These are phyloP conservation scores for Manihot esculenta DNA, from an alignment of 441 rosid genomes.

Conservation along the genomic window DNA sequence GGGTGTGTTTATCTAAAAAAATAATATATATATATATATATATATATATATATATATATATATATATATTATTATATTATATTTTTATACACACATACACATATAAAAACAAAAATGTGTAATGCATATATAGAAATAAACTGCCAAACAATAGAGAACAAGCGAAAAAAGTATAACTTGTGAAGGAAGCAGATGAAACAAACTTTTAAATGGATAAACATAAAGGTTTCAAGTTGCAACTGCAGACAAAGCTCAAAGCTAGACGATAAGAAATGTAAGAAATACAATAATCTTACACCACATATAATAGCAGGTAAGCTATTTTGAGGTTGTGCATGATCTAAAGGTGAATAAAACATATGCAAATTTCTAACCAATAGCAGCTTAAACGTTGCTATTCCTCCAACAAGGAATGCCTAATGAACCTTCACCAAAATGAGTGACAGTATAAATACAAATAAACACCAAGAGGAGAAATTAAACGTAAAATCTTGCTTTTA, in stretches of 20 bases:
- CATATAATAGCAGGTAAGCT: not conserved
- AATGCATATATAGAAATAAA: too few species aligned
- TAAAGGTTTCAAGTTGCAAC: not conserved
- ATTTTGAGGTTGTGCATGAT: not conserved
- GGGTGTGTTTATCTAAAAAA: too few species aligned
- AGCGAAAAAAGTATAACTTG: not conserved
- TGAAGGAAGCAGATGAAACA: not conserved
- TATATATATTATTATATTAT: too few species aligned
- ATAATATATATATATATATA: too few species aligned
- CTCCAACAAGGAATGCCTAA: not conserved
- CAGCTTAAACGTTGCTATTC: slow-evolving; percentile 2
- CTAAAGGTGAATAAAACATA: slow-evolving; percentile 7
- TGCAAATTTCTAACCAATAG: not conserved
- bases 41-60: too few species aligned
- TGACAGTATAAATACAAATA: too few species aligned
- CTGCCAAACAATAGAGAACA: not conserved
- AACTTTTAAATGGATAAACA: not conserved
- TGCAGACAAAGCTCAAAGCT: not conserved
- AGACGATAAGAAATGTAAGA: not conserved
- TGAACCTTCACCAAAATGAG: not conserved
- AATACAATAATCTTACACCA: not conserved
- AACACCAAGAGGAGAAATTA: too few species aligned
- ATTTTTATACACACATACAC: too few species aligned
- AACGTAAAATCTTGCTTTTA: not conserved
- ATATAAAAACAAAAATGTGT: too few species aligned